phyloP scores from a whole-genome alignment of 345 rosid genomes.

The Eucalyptus rudis region DNA sequence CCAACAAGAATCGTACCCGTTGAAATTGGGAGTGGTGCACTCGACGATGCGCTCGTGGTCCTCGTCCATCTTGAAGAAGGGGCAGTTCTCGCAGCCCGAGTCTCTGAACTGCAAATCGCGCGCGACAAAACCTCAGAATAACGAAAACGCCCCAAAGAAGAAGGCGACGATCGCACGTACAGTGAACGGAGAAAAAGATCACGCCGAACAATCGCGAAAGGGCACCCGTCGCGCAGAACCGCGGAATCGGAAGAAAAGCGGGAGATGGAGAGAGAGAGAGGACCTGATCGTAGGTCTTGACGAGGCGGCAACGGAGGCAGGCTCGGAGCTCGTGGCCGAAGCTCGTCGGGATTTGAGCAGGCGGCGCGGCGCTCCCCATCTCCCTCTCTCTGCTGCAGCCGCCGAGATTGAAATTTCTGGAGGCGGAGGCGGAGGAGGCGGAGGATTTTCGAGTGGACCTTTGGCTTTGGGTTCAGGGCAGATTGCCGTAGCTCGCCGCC shows the following conservation, averaged over 20 bases:
- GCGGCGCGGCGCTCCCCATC: conserved; percentile 30
- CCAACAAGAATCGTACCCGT: conserved; percentile 22
- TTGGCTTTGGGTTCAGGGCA: not conserved
- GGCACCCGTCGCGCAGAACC: not conserved
- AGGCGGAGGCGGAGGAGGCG: not conserved
- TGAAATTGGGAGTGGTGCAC: conserved; percentile 80
- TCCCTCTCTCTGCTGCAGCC: not conserved
- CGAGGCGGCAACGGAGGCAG: conserved; percentile 81
- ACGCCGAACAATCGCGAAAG: not conserved
- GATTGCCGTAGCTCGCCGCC: not conserved
- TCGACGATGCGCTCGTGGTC: conserved; percentile 78
- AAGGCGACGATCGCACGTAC: not conserved
- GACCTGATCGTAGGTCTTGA: conserved; percentile 87
- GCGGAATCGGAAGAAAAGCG: not conserved
- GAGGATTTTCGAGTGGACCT: not conserved
- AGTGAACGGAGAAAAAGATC: not conserved
- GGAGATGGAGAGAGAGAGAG: not conserved
- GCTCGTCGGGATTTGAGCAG: conserved; percentile 93
- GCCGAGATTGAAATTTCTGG: not conserved
- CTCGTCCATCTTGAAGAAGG: conserved; percentile 83
- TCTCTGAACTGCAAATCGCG: conserved; percentile 21
- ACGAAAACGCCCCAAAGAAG: not conserved
- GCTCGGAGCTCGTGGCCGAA: conserved; percentile 86
- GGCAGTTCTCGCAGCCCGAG: conserved; percentile 81
- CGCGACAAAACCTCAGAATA: not conserved